Base-by-base conservation (phyloP, 169 alveolate species). In the Cyclospora cayetanensis region DNA sequence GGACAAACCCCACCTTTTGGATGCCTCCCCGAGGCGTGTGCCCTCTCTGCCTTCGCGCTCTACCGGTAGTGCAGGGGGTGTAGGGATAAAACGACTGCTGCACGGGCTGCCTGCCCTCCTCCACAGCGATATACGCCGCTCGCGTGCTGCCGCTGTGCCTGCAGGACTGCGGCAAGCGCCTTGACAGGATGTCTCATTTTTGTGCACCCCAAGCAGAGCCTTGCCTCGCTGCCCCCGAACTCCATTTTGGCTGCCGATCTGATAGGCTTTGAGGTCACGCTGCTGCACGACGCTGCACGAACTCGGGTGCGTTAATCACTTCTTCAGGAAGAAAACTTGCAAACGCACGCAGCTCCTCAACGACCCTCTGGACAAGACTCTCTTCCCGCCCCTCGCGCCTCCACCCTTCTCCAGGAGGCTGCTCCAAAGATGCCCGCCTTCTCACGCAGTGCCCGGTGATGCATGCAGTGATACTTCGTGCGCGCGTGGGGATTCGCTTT, bases 141-240 rank as follows among this genome's bases (percentile, higher is more conserved):
- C 27, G 60, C 60, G 15, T 11, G 15, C 37, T 22, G 1, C 46
- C 31, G n/a, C 15, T 3, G 37, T 39, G 84, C 60, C 5, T 37
- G 11, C 84, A 72, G 84, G 41, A 46, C 50, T n/a, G 84, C 84
- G 7, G 84, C 84, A 4, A 12, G 39, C 42, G 55, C 84, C 22
- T 15, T 39, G 60, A 25, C 84, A 39, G 84, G 63, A 3, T 41
- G 11, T 18, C 63, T n/a, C 27, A 37, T 39, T 18, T 72, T 37
- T 55, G 84, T 72, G 41, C 60, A 72, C 20, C 55, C 31, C 55
- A 72, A 15, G 84, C 63, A 72, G 55, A 72, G 84, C 63, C 37
- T 15, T 35, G 41, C 63, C 55, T 3, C 41, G 39, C 55, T 72
- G n/a, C 63, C 63, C 0, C 84, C 84, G n/a, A 41, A 72, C 39